phyloP scores from a whole-genome alignment of 805 yeast genomes.

The Kuraishia piskuri region DNA sequence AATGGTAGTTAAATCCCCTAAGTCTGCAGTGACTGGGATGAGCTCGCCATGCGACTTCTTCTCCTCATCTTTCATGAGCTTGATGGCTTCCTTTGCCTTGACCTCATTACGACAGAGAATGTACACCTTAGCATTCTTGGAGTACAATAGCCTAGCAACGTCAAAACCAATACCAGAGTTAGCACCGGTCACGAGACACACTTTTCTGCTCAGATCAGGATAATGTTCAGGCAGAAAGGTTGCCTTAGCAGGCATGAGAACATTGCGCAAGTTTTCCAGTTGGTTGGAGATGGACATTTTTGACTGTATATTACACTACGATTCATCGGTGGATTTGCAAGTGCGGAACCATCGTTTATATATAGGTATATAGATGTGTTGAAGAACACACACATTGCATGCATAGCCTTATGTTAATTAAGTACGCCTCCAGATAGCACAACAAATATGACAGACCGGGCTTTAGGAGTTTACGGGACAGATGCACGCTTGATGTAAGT shows the following conservation, averaged over 20 bases:
- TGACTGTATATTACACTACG: no score
- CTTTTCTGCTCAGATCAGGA: constrained; percentile 25
- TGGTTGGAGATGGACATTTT: no score
- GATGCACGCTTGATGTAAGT: no score
- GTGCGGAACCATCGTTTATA: no score
- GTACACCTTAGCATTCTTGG: constrained; percentile 26
- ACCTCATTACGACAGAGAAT: constrained; percentile 25
- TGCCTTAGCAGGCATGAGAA: constrained; percentile 11
- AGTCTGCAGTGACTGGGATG: constrained; percentile 23
- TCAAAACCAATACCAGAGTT: constrained; percentile 26
- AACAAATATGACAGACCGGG: no score
- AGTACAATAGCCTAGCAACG: constrained; percentile 20
- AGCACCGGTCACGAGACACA: constrained; percentile 23
- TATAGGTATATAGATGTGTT: no score
- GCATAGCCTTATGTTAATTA: no score
- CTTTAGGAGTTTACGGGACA: no score
- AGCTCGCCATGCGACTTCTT: constrained; percentile 8
- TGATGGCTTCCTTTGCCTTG: constrained; percentile 23
- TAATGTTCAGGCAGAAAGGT: constrained; percentile 18
- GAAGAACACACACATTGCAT: no score
- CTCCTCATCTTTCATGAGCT: constrained; percentile 14
- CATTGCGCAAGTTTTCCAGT: not conserved
- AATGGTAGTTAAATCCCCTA: constrained; percentile 32
- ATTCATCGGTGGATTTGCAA: no score
- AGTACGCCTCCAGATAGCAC: not conserved